Evolutionary conservation across 164 flowering plant genomes (phyloP).

Genomic region (Protea cynaroides): DNA sequence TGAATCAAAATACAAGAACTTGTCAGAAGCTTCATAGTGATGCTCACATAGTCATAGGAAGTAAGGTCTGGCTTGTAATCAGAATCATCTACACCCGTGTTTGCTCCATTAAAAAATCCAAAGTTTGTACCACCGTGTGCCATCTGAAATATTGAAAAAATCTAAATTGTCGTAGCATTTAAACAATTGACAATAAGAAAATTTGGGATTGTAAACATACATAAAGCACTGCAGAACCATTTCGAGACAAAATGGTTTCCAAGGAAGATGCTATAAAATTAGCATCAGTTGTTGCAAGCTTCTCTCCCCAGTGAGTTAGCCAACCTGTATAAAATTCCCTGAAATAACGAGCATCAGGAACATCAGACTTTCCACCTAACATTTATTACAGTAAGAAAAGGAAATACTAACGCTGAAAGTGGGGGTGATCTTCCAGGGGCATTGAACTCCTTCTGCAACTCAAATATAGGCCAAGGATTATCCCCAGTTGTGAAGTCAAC

Average conservation of each 20-base stretch:
- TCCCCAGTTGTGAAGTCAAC: slow-evolving; percentile 91
- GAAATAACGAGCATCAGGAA: slow-evolving; percentile 20
- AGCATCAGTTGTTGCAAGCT: slow-evolving; percentile 60
- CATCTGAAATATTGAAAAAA: slow-evolving; percentile 58
- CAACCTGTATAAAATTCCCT: slow-evolving; percentile 98
- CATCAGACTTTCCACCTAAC: slow-evolving; percentile 1
- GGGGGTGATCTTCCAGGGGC: slow-evolving; percentile 95
- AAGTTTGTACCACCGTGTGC: slow-evolving; percentile 99
- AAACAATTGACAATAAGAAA: background rate
- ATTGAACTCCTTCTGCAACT: slow-evolving; percentile 84
- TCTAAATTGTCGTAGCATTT: slow-evolving; percentile 10
- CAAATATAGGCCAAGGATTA: slow-evolving; percentile 79
- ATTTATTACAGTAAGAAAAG: background rate
- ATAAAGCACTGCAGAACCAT: slow-evolving; percentile 95
- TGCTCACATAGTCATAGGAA: slow-evolving; percentile 94
- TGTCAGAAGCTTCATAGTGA: background rate
- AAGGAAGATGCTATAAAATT: slow-evolving; percentile 51
- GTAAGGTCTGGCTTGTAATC: slow-evolving; percentile 93
- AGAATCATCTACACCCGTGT: slow-evolving; percentile 52
- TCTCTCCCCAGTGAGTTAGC: slow-evolving; percentile 99
- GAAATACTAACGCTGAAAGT: slow-evolving; percentile 63
- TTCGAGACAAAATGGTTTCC: slow-evolving; percentile 57
- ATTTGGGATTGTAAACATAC: slow-evolving; percentile 34
- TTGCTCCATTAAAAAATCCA: slow-evolving; percentile 93
- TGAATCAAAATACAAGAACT: slow-evolving; percentile 2